Base-by-base conservation (phyloP, 2,329 filamentous ascomycete species). In the Penicillium sp. region DNA sequence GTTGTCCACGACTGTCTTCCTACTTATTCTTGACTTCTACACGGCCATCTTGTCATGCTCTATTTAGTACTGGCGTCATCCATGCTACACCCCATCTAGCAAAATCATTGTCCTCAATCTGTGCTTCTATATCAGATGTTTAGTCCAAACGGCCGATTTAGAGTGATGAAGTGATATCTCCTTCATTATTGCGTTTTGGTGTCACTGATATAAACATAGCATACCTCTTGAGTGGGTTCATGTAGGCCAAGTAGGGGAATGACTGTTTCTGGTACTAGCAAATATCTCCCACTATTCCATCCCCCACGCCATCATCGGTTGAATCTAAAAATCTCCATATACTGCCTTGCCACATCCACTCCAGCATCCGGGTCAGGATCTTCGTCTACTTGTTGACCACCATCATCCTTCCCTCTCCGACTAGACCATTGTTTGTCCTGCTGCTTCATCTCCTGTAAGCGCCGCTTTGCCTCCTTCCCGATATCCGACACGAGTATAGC, bases 311-410 rank as follows among this genome's bases (percentile, higher is more conserved):
- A 41, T 64, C 29, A 80, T 60, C 78, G 73, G 67, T 77, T 79
- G 53, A 81, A 79, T 41, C 77, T 72, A 62, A 80, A 73, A 53
- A 80, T 75, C 69, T 81, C 78, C 76, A 80, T 80, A 64, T 78
- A 80, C 66, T 81, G 78, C 63, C 77, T 77, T 23, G 78, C 78
- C 62, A 79, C 65, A 73, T 81, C 78, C 35, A 72, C 71, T 1
- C 76, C 78, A 30, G 73, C 71, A 60, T 75, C 66, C n/a, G 71
- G 67, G 69, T 77, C 72, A 17, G 70, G 67, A 51, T 75, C 74
- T 52, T 72, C 70, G 13, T 75, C 73, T 53, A 47, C 15, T 23
- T 66, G 66, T 30, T 61, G 55, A 49, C 58, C 30, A 26, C 31
- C 64, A 26, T 59, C 60, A 60, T 63, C 64, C 48, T 48, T 62